Percentiles rank a stretch among this genome's conserved stretches.
phyloP scores from a whole-genome alignment of 2,329 filamentous ascomycete genomes.

The Clonostachys solani region DNA sequence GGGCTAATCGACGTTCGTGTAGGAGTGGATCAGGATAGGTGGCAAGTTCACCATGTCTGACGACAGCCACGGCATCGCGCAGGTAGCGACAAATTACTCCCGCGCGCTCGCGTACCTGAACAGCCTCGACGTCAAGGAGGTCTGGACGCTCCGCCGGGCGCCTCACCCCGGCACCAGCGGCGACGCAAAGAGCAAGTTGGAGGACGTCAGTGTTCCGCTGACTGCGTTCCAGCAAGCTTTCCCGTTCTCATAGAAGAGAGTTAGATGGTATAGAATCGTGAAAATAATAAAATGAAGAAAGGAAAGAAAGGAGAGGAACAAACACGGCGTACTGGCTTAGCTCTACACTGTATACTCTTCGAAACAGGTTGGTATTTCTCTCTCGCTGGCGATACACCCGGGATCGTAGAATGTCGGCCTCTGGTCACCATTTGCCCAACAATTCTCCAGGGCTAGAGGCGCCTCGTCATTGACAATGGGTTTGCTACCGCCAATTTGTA shows the following conservation, averaged over 20 bases:
- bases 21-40: constrained; percentile 69
- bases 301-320: no score
- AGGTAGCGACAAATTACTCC: constrained; percentile 81
- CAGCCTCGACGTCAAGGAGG: constrained; percentile 56
- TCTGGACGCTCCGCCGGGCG: constrained; percentile 51
- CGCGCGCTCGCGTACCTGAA: constrained; percentile 68
- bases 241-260: neutral
- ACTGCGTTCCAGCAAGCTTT: constrained; percentile 28
- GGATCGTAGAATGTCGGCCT: no score
- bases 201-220: constrained; percentile 38
- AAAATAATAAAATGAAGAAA: no score
- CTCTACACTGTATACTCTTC: no score
- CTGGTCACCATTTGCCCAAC: no score
- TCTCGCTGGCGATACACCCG: no score
- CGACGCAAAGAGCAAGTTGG: constrained; percentile 26
- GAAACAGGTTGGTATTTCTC: no score
- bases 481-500: neutral
- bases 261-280: no score
- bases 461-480: neutral
- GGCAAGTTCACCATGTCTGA: constrained; percentile 90
- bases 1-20: neutral
- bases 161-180: constrained; percentile 19
- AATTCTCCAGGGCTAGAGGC: neutral
- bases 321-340: no score
- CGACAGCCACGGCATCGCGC: constrained; percentile 85